Evolutionary conservation across 2,329 filamentous ascomycete genomes (phyloP), one percentile per base, ranked within the genome.

Genomic region (Monilinia aucupariae): DNA sequence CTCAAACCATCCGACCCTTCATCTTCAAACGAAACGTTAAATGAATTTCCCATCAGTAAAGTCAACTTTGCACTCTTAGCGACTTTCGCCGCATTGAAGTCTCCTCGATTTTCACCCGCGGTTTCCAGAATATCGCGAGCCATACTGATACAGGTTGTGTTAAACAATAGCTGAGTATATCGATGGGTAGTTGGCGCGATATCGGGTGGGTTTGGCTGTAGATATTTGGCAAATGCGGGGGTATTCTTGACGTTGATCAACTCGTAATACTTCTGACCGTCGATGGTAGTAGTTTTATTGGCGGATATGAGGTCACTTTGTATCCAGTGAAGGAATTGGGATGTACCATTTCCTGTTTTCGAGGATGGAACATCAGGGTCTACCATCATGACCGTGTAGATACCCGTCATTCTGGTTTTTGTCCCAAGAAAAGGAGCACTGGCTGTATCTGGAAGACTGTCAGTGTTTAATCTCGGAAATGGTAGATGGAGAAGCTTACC

Each of bases 241-340:
- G 51, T 59, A 55, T 71, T 71, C 34, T 45, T 50, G 3, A 64
- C 47, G 61, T 67, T 70, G 6, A 64, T 55, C 10, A 72, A 63
- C n/a, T 66, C 64, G 64, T 65, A 72, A 15, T 69, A 53, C 30
- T 59, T 60, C 4, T 65, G 52, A 1, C 71, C 71, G 10, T 41
- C 68, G n/a, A 72, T 65, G 1, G 64, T 69, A 2, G 67, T 66
- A 1, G 59, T 63, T 2, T 65, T 64, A n/a, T 62, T 61, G 22
- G 69, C 53, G 1, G 70, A 71, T n/a, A 61, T 63, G 17, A 71
- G 61, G 25, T 65, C 69, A n/a, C 68, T 37, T 64, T 72, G 71
- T 63, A 72, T 66, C 71, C 71, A 72, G 61, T 72, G 71, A 48
- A 72, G 69, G 48, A 72, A 64, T 65, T 71, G 56, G 25, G 62